Percentiles rank a stretch among this genome's conserved stretches.
Evolutionary conservation across 257 asterid species (phyloP).

Genomic region (Ocimum tenuiflorum): DNA sequence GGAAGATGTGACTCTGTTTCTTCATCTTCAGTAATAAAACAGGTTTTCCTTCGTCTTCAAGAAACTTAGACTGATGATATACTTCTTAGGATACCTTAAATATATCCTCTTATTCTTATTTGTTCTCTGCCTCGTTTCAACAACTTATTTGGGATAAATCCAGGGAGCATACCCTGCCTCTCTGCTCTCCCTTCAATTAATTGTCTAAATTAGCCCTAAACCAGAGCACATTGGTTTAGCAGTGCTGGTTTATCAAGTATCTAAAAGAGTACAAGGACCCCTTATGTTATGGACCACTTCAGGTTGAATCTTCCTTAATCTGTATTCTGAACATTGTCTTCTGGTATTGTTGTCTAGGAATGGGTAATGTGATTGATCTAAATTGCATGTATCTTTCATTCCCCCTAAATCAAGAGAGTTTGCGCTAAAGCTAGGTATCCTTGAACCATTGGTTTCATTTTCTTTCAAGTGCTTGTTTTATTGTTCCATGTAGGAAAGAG

Average conservation of each 20-base stretch:
- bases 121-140: not conserved
- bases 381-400: not conserved
- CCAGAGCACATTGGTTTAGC: not conserved
- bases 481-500: slow-evolving; percentile 73
- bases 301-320: not conserved
- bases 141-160: not conserved
- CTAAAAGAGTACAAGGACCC: not conserved
- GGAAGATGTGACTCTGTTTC: slow-evolving; percentile 72
- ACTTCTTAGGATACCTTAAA: not conserved
- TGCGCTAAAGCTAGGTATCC: slow-evolving; percentile 6
- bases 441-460: not conserved
- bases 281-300: not conserved
- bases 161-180: not conserved
- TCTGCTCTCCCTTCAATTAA: not conserved
- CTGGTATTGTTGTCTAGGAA: not conserved
- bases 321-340: not conserved
- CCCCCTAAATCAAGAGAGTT: not conserved
- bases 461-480: not conserved
- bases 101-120: not conserved
- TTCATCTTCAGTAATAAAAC: slow-evolving; percentile 29
- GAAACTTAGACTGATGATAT: not conserved
- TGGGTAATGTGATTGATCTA: not conserved
- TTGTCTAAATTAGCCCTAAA: not conserved
- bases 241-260: not conserved
- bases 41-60: not conserved